phyloP scores from a whole-genome alignment of 164 flowering plant species.

The Stephania cephalantha region DNA sequence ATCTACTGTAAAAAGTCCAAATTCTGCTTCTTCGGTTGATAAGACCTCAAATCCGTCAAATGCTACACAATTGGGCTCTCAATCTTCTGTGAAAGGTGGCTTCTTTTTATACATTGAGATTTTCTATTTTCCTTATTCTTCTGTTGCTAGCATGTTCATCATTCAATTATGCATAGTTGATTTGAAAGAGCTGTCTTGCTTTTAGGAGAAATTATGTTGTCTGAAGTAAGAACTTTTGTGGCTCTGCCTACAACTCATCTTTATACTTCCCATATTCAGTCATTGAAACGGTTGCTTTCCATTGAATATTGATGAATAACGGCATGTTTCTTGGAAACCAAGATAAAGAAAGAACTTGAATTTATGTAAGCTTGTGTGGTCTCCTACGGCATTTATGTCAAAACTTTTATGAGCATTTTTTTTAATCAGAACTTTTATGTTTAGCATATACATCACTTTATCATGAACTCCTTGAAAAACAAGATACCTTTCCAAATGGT shows the following conservation, averaged over 20 bases:
- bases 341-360: too few species aligned
- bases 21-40: constrained; percentile 37
- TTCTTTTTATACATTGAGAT: background rate
- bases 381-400: too few species aligned
- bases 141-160: background rate
- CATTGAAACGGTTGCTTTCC: background rate
- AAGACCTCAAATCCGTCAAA: constrained; percentile 41
- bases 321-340: too few species aligned
- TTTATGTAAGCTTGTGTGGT: too few species aligned
- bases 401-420: too few species aligned
- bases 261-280: background rate
- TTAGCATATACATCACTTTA: too few species aligned
- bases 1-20: constrained; percentile 39
- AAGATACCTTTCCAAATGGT: too few species aligned
- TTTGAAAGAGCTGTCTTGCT: background rate
- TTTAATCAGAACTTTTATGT: too few species aligned
- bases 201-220: background rate
- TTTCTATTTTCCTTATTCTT: background rate
- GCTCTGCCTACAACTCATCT: background rate
- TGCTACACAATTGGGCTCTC: constrained; percentile 38
- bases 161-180: background rate
- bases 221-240: background rate
- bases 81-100: constrained; percentile 50
- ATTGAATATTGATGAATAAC: too few species aligned
- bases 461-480: too few species aligned